Evolutionary conservation across 2,329 filamentous ascomycete species (phyloP).

Genomic region (Colletotrichum tofieldiae): DNA sequence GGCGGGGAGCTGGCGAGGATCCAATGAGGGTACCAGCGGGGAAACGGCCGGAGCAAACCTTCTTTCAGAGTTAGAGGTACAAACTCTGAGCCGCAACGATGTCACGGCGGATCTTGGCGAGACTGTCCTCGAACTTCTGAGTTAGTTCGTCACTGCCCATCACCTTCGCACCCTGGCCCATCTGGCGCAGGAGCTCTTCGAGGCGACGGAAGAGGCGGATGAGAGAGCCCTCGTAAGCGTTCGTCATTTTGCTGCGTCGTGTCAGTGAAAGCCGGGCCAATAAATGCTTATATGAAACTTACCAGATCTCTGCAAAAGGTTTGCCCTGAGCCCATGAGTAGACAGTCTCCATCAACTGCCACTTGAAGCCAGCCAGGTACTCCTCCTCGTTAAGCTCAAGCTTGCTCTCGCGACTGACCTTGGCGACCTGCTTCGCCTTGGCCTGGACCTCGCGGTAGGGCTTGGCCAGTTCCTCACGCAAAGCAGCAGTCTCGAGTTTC

Average conservation of each 20-base stretch:
- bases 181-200: conserved; percentile 94
- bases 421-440: conserved; percentile 90
- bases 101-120: conserved; percentile 90
- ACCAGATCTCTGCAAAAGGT: conserved; percentile 96
- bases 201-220: conserved; percentile 96
- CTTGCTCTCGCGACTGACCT: conserved; percentile 96
- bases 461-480: conserved; percentile 89
- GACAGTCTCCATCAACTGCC: conserved; percentile 97
- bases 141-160: conserved; percentile 98
- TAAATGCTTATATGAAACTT: conserved; percentile 59
- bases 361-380: conserved; percentile 91
- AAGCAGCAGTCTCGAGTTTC: conserved; percentile 83
- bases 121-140: conserved; percentile 89
- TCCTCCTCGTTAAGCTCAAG: conserved; percentile 95
- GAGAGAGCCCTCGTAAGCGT: conserved; percentile 95
- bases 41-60: conserved; percentile 26
- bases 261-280: conserved; percentile 18
- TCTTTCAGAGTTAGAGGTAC: conserved; percentile 76
- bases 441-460: conserved; percentile 89
- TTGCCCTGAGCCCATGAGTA: conserved; percentile 92
- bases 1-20: neutral
- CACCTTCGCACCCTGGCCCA: conserved; percentile 95
- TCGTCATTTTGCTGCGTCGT: conserved; percentile 92
- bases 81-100: conserved; percentile 96
- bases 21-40: neutral